These are phyloP conservation scores for Brassica hybrid DNA, from an alignment of 441 rosid genomes.

Conservation along the genomic window DNA sequence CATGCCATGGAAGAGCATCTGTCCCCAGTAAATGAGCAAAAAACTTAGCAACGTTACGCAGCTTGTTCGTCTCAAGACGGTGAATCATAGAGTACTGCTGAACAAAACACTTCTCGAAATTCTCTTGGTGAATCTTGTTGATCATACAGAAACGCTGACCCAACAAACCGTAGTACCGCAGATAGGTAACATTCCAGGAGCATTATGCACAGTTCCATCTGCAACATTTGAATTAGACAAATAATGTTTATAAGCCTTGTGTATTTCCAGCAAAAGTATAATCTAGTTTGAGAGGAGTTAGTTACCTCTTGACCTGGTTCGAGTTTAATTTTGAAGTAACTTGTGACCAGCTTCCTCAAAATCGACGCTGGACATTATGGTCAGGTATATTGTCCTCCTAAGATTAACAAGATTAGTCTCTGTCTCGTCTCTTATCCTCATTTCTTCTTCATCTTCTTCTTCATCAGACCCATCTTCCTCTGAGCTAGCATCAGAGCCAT, in stretches of 20 bases:
- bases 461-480: constrained; percentile 72
- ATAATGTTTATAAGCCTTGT: constrained; percentile 11
- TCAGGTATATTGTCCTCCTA: constrained; percentile 90
- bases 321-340: constrained; percentile 82
- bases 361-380: constrained; percentile 98
- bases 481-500: constrained; percentile 77
- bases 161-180: constrained; percentile 81
- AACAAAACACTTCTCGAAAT: constrained; percentile 86
- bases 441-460: constrained; percentile 61
- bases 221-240: constrained; percentile 38
- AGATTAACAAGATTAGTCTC: constrained; percentile 94
- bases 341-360: constrained; percentile 99
- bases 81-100: constrained; percentile 95
- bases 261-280: not conserved
- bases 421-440: constrained; percentile 88
- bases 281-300: constrained; percentile 21
- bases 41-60: constrained; percentile 89
- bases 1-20: constrained; percentile 93
- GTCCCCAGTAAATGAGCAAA: constrained; percentile 94
- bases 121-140: constrained; percentile 83
- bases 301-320: constrained; percentile 97
- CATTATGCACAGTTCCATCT: constrained; percentile 96
- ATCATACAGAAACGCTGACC: constrained; percentile 96
- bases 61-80: constrained; percentile 82
- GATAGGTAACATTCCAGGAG: constrained; percentile 95